Evolutionary conservation across 495 filamentous ascomycete species (phyloP), one percentile per base, ranked within the genome.

Genomic region (Penicillium chermesinum): DNA sequence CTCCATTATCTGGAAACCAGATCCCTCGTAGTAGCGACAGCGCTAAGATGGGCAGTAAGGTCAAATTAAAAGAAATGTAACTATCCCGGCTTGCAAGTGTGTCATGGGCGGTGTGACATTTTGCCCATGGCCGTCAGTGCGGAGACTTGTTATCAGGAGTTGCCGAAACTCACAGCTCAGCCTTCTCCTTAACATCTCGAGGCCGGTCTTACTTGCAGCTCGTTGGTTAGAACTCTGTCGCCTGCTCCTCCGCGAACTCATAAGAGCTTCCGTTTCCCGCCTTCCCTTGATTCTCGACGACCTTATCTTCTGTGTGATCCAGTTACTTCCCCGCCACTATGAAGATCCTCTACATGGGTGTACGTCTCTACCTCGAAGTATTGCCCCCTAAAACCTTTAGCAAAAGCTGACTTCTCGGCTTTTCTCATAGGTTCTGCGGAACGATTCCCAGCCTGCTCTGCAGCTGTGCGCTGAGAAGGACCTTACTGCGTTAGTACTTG

Each of bases 301-400:
- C 1, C 36, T 32, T 5, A 7, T 13, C 30, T 35, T 41, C 22
- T 22, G 39, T 53, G 42, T 32, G n/a, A 42, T 46, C 12, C 51
- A 14, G 46, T 43, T 38, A 16, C 35, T 22, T 41, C 55, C 41
- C 58, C 52, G 67, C 64, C 72, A 82, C 48, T 66, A 96, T 96
- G 91, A 95, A 95, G 81, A 74, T 97, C 59, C 80, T 86, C 72
- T 96, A 95, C 72, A 88, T 95, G 58, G 90, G 89, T 49, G 90
- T 95, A 83, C 51, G 83, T 67, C 16, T 30, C 22, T 36, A 16
- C 38, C 53, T 30, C 5, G 32, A 43, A 54, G 45, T 30, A 22
- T 9, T n/a, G n/a, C n/a, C n/a, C n/a, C n/a, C n/a, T n/a, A n/a
- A n/a, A n/a, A n/a, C n/a, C n/a, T n/a, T n/a, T n/a, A n/a, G n/a